Conservation (phyloP, 495 filamentous ascomycete species). For the Apodospora peruviana region DNA sequence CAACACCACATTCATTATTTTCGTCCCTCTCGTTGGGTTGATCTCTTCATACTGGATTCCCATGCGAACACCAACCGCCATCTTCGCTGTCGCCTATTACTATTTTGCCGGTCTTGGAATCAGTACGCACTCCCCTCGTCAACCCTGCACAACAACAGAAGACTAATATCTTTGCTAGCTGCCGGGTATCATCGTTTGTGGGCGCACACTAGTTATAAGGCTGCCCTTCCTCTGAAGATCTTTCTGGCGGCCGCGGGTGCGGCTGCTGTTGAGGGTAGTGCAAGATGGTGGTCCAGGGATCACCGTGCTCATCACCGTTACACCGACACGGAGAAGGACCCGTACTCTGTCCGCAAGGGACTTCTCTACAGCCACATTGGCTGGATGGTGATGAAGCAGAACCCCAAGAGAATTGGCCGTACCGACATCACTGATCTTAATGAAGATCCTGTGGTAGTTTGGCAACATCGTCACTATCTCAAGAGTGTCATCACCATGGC, state of each 20-base stretch:
- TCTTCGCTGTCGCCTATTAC: slow-evolving; percentile 85
- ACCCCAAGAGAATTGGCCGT: slow-evolving; percentile 86
- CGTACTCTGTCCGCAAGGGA: slow-evolving; percentile 97
- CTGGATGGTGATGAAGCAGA: slow-evolving; percentile 92
- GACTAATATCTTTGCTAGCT: slow-evolving; percentile 9
- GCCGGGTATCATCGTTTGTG: slow-evolving; percentile 84
- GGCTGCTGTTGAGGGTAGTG: slow-evolving; percentile 92
- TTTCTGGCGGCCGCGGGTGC: slow-evolving; percentile 89
- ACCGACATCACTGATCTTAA: slow-evolving; percentile 97
- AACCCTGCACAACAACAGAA: not conserved
- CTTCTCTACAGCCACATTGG: slow-evolving; percentile 94
- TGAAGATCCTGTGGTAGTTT: slow-evolving; percentile 87
- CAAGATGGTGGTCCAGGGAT: slow-evolving; percentile 89
- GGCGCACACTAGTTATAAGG: slow-evolving; percentile 94
- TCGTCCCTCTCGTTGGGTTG: slow-evolving; percentile 72
- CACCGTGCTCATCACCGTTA: slow-evolving; percentile 98
- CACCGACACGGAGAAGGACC: slow-evolving; percentile 98
- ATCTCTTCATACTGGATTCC: slow-evolving; percentile 79
- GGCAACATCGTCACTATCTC: slow-evolving; percentile 93
- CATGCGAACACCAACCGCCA: slow-evolving; percentile 64
- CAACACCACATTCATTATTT: slow-evolving; percentile 80
- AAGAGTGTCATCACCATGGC: slow-evolving; percentile 86
- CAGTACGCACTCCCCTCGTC: slow-evolving; percentile 45
- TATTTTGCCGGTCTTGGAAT: slow-evolving; percentile 88
- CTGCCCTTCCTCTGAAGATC: slow-evolving; percentile 79